phyloP scores from a whole-genome alignment of 495 filamentous ascomycete genomes.

The Aspergillus nidulans region DNA sequence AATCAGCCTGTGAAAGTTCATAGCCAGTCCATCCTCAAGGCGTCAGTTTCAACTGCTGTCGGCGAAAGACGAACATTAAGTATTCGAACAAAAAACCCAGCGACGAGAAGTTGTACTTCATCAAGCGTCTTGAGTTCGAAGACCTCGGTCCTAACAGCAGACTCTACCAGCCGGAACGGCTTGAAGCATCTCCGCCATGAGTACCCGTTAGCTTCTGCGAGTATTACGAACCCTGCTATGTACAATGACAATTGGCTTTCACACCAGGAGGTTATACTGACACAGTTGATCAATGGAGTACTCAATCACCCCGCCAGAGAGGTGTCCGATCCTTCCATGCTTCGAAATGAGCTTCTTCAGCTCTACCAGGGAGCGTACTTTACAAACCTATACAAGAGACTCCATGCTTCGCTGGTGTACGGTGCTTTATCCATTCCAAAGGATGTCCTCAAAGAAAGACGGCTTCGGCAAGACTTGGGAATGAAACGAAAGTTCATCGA shows the following conservation, averaged over 20 bases:
- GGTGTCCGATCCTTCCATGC: slow-evolving; percentile 24
- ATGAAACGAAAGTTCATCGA: slow-evolving; percentile 52
- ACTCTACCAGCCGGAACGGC: slow-evolving; percentile 8
- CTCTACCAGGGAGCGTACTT: slow-evolving; percentile 55
- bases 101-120: slow-evolving; percentile 6
- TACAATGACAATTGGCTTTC: slow-evolving; percentile 65
- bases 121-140: slow-evolving; percentile 13
- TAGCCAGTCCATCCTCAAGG: slow-evolving; percentile 11
- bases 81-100: slow-evolving; percentile 4
- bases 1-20: slow-evolving; percentile 6
- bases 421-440: slow-evolving; percentile 57
- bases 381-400: slow-evolving; percentile 50
- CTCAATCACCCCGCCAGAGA: slow-evolving; percentile 34
- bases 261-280: slow-evolving; percentile 59
- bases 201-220: slow-evolving; percentile 52
- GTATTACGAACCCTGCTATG: slow-evolving; percentile 51
- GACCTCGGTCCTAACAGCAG: slow-evolving; percentile 22
- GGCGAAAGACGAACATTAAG: background rate
- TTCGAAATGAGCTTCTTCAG: slow-evolving; percentile 43
- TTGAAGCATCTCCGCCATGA: slow-evolving; percentile 25
- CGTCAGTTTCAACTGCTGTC: background rate
- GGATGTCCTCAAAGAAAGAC: slow-evolving; percentile 38
- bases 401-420: slow-evolving; percentile 61
- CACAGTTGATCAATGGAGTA: slow-evolving; percentile 56
- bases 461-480: slow-evolving; percentile 56